These are phyloP conservation scores for Ascochyta pisi DNA, from an alignment of 2,329 filamentous ascomycete genomes.

Conservation along the genomic window DNA sequence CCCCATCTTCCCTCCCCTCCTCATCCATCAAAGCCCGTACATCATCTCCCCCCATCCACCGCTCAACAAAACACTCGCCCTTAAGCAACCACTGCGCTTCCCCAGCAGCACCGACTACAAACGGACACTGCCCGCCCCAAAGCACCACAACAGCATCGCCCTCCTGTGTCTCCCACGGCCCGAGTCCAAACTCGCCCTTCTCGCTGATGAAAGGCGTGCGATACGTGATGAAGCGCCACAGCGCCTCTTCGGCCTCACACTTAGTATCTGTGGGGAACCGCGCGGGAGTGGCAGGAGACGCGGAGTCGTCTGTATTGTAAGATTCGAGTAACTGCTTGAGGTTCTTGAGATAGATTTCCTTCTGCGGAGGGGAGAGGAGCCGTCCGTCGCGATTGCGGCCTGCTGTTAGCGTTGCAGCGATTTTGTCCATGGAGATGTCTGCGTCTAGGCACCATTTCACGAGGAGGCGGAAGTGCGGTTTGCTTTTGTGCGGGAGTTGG, in stretches of 20 bases:
- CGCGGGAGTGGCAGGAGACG: not conserved
- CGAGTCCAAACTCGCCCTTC: constrained; percentile 19
- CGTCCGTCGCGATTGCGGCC: constrained; percentile 3
- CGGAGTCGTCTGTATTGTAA: not conserved
- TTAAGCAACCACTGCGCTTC: constrained; percentile 9
- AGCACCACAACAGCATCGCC: constrained; percentile 25
- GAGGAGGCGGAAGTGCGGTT: not conserved
- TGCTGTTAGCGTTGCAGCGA: constrained; percentile 19
- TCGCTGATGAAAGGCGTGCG: constrained; percentile 19
- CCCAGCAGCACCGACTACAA: constrained; percentile 5
- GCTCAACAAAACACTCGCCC: constrained; percentile 15
- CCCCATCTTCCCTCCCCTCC: not conserved
- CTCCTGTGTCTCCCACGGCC: constrained; percentile 5
- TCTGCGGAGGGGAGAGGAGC: not conserved
- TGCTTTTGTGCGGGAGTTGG: not conserved
- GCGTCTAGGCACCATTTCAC: constrained; percentile 13
- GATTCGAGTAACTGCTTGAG: not conserved
- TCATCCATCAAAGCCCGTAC: not conserved
- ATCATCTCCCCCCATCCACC: not conserved
- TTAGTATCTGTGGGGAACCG: not conserved
- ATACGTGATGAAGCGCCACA: constrained; percentile 18
- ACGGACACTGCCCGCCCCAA: constrained; percentile 29
- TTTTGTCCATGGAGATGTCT: not conserved
- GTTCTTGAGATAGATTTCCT: not conserved
- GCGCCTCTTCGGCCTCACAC: not conserved